Conservation (phyloP, 2,329 filamentous ascomycete genomes). For the Ophiostoma pallidulum region DNA sequence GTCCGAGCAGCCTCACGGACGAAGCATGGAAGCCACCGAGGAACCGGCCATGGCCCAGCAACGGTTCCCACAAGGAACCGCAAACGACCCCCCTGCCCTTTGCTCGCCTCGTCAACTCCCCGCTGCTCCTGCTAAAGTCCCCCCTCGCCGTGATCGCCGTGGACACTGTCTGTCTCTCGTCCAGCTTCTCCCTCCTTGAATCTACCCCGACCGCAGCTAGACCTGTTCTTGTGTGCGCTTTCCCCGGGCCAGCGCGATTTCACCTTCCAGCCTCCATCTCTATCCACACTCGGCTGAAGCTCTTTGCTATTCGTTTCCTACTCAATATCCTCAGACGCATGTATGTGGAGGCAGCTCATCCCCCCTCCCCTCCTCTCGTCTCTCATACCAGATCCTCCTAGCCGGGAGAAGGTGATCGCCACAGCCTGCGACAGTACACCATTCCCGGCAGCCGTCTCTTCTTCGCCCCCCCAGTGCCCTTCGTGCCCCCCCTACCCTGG, state of each 20-base stretch:
- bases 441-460: conserved; percentile 1
- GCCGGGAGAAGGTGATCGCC: conserved; percentile 7
- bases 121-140: neutral
- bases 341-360: neutral
- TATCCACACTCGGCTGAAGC: neutral
- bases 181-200: neutral
- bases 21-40: too few species aligned
- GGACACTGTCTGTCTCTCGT: neutral
- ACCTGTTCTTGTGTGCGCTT: too few species aligned
- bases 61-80: neutral
- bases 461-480: conserved; percentile 10
- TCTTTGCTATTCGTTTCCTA: neutral
- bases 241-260: too few species aligned
- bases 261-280: neutral
- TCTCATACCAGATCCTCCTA: conserved; percentile 1
- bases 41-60: neutral
- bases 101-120: neutral
- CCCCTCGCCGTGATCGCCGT: neutral
- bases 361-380: neutral
- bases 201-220: too few species aligned
- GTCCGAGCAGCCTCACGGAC: too few species aligned
- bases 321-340: neutral
- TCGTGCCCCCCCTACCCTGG: conserved; percentile 7
- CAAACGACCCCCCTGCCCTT: neutral
- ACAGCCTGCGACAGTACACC: conserved; percentile 7